Conservation (phyloP, 805 yeast genomes). For the Yarrowia alimentaria region DNA sequence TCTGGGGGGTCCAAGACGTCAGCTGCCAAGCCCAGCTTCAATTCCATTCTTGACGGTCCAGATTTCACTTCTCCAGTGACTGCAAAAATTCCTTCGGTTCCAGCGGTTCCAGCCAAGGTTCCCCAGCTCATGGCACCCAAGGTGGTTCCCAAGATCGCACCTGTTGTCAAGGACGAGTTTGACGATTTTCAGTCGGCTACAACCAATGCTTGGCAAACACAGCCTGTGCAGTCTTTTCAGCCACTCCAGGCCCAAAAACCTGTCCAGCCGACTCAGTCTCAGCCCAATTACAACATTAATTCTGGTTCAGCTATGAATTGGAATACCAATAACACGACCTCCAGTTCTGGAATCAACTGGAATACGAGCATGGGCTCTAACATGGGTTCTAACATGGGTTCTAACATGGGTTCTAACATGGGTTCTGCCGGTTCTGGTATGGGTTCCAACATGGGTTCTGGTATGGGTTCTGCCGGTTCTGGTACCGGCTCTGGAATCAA, state of each 20-base stretch:
- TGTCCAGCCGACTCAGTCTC: not conserved
- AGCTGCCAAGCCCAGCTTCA: too few relatives aligned
- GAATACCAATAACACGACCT: not conserved
- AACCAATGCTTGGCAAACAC: slow-evolving; percentile 2
- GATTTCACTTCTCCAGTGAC: not conserved
- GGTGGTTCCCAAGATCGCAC: not conserved
- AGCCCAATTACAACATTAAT: slow-evolving; percentile 11
- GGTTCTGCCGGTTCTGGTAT: too few relatives aligned
- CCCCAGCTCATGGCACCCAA: slow-evolving; percentile 15
- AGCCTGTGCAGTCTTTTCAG: not conserved
- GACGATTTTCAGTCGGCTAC: not conserved
- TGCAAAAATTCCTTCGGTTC: not conserved
- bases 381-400: not conserved
- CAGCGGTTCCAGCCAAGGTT: not conserved
- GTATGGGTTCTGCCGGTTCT: too few relatives aligned
- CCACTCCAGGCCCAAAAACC: not conserved
- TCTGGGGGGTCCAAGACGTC: not conserved
- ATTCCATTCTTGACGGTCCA: too few relatives aligned
- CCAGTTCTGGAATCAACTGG: not conserved
- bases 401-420: too few relatives aligned
- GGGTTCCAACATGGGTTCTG: too few relatives aligned
- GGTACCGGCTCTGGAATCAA: slow-evolving; percentile 7
- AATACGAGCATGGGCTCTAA: not conserved
- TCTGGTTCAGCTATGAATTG: not conserved
- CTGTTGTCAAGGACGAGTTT: slow-evolving; percentile 23